Conservation (phyloP, 75 land plant genomes). For the Pinus albicaulis region DNA sequence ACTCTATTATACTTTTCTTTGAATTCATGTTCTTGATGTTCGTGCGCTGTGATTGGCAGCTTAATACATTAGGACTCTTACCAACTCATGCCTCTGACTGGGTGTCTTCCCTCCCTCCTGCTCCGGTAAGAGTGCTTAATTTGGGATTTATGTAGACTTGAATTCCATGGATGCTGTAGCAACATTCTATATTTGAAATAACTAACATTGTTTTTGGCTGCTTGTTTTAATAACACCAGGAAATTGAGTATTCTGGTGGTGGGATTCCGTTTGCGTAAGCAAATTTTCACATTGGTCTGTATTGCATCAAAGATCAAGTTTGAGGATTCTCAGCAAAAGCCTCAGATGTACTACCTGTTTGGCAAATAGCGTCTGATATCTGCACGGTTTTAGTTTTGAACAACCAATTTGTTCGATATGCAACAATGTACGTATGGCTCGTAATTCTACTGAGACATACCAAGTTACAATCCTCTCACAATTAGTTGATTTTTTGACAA, state of each 20-base stretch:
- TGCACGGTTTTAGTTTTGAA: too few species aligned
- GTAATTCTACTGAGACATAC: too few species aligned
- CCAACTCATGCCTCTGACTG: slow-evolving; percentile 97
- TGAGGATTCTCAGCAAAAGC: neutral
- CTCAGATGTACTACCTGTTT: neutral
- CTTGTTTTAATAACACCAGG: slow-evolving; percentile 25
- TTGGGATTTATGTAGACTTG: neutral
- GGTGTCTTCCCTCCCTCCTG: slow-evolving; percentile 91
- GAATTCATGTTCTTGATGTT: neutral
- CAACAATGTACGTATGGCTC: too few species aligned
- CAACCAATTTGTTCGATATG: too few species aligned
- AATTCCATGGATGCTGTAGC: neutral
- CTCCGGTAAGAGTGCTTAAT: slow-evolving; percentile 48
- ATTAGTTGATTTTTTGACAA: too few species aligned
- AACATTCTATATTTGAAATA: neutral
- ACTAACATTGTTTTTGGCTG: neutral
- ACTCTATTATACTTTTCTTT: neutral
- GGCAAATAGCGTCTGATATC: neutral
- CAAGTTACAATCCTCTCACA: too few species aligned
- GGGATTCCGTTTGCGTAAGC: slow-evolving; percentile 30
- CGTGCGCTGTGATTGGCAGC: slow-evolving; percentile 42
- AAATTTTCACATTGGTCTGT: neutral
- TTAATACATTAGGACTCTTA: slow-evolving; percentile 89
- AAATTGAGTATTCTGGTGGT: slow-evolving; percentile 82
- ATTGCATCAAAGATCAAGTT: neutral